phyloP scores from a whole-genome alignment of 2,329 filamentous ascomycete species.

The Fusarium burgessii region DNA sequence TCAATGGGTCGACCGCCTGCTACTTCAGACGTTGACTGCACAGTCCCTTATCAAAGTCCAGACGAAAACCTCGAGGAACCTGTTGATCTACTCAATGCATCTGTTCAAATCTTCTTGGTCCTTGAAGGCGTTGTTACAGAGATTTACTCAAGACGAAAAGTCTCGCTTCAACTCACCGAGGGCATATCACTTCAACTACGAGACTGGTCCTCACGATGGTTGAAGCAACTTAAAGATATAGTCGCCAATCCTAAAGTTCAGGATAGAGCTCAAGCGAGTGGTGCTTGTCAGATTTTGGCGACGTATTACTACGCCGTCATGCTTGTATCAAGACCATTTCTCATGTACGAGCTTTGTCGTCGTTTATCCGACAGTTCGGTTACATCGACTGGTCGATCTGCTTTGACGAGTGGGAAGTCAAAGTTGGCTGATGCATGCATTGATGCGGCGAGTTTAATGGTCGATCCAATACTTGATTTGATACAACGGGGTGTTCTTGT shows the following conservation, averaged over 20 bases:
- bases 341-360: constrained; percentile 66
- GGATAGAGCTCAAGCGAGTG: constrained; percentile 52
- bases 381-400: constrained; percentile 22
- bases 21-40: constrained; percentile 66
- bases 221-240: constrained; percentile 57
- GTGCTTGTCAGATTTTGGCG: constrained; percentile 63
- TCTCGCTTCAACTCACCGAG: constrained; percentile 65
- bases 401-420: constrained; percentile 57
- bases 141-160: constrained; percentile 65
- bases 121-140: constrained; percentile 63
- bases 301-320: constrained; percentile 70
- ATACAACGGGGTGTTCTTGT: constrained; percentile 57
- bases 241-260: constrained; percentile 42
- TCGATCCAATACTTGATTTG: constrained; percentile 60
- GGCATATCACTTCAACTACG: constrained; percentile 65
- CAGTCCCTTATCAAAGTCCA: constrained; percentile 58
- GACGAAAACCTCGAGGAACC: constrained; percentile 54
- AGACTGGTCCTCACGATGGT: constrained; percentile 64
- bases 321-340: constrained; percentile 65
- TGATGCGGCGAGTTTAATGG: constrained; percentile 66
- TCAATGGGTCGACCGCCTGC: constrained; percentile 67
- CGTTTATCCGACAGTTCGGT: constrained; percentile 55
- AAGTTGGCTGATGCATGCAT: constrained; percentile 67
- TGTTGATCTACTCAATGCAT: constrained; percentile 62
- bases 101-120: constrained; percentile 65